Conservation (phyloP, 108 stramenopile genomes). For the Aurantiochytrium sp. region DNA sequence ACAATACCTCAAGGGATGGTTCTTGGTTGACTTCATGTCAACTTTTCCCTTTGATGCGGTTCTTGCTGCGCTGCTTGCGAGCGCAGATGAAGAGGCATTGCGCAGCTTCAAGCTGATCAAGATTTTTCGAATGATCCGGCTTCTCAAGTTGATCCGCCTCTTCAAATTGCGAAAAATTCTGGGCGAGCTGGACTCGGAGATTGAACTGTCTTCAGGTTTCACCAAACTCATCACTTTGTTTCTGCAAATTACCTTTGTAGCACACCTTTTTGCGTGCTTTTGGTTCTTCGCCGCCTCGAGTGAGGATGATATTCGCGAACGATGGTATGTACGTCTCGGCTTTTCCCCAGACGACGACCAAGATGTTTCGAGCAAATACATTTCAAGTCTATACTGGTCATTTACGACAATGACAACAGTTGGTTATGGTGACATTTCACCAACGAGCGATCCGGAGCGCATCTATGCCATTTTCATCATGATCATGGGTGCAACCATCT, state of each 20-base stretch:
- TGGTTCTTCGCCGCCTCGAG: neutral
- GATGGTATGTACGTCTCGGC: neutral
- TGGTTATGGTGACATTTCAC: conserved; percentile 42
- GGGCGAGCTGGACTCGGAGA: neutral
- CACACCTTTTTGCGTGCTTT: conserved; percentile 45
- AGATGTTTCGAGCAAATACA: conserved; percentile 31
- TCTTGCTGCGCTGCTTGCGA: neutral
- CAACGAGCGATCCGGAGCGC: conserved; percentile 28
- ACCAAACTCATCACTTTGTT: conserved; percentile 24
- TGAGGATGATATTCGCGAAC: neutral
- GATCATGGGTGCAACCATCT: conserved; percentile 50
- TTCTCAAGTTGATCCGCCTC: conserved; percentile 33
- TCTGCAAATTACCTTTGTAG: conserved; percentile 30
- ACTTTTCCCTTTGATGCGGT: conserved; percentile 45
- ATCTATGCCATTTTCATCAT: conserved; percentile 39
- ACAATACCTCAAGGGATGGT: conserved; percentile 36
- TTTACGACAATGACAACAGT: conserved; percentile 56
- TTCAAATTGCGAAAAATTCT: conserved; percentile 18
- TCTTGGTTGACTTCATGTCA: conserved; percentile 33
- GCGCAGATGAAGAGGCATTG: conserved; percentile 15
- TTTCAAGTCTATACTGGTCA: conserved; percentile 50
- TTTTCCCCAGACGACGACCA: neutral
- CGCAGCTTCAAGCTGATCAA: conserved; percentile 33
- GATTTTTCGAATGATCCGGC: conserved; percentile 32
- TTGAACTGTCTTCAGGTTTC: neutral